A percentile compares a stretch with the other conserved stretches of the same genome.
These are phyloP conservation scores for Rhynchospora tenuis DNA, from an alignment of 176 grass and related monocot species.

Conservation along the genomic window DNA sequence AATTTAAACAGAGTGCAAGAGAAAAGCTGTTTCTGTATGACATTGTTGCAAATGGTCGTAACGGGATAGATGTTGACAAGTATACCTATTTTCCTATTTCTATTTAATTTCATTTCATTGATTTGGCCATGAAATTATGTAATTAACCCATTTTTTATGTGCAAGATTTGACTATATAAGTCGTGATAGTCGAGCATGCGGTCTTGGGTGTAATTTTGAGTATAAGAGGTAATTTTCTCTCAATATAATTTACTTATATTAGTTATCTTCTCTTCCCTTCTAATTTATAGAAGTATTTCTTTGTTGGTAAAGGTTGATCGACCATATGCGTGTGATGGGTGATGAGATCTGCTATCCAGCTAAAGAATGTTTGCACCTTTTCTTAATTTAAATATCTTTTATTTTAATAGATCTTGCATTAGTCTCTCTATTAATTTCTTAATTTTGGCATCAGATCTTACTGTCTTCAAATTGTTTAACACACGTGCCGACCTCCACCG, in stretches of 20 bases:
- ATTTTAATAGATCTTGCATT: background rate
- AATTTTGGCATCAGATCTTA: slow-evolving; percentile 58
- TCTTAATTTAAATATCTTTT: background rate
- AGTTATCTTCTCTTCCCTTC: background rate
- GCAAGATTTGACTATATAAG: slow-evolving; percentile 95
- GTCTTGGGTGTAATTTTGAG: slow-evolving; percentile 90
- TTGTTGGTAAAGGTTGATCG: slow-evolving; percentile 41
- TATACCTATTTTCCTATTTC: slow-evolving; percentile 28
- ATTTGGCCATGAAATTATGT: slow-evolving; percentile 22
- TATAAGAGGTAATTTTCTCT: slow-evolving; percentile 62
- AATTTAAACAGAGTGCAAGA: slow-evolving; percentile 53
- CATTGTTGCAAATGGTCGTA: slow-evolving; percentile 97
- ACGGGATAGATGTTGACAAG: slow-evolving; percentile 99
- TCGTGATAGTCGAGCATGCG: slow-evolving; percentile 88
- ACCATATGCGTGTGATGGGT: slow-evolving; percentile 80
- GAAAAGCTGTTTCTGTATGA: slow-evolving; percentile 92
- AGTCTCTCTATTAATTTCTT: slow-evolving; percentile 10
- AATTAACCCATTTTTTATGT: slow-evolving; percentile 24
- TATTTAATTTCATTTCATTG: slow-evolving; percentile 8
- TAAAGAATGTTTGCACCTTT: slow-evolving; percentile 76
- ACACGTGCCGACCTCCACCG: slow-evolving; percentile 86
- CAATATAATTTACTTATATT: slow-evolving; percentile 5
- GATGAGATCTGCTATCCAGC: slow-evolving; percentile 97
- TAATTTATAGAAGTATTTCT: background rate
- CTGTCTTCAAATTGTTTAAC: slow-evolving; percentile 79